Conservation (phyloP, 2,329 filamentous ascomycete species). For the Blastomyces emzantsi region DNA sequence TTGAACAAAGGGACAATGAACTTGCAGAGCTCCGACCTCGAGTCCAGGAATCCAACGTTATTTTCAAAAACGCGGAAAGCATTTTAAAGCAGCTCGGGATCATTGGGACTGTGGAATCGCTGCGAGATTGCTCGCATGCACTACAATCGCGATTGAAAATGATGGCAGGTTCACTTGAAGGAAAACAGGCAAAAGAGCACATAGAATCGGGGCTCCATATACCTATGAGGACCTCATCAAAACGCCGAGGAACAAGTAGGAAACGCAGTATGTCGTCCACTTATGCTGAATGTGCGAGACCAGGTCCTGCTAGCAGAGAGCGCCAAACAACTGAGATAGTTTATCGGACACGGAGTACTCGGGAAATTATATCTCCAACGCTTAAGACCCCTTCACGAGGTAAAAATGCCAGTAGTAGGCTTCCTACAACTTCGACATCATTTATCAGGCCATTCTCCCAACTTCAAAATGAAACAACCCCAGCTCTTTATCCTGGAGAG, state of each 20-base stretch:
- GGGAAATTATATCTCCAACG: conserved; percentile 10
- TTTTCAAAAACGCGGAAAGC: conserved; percentile 16
- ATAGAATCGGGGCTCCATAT: not conserved
- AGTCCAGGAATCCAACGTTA: not conserved
- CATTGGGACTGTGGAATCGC: conserved; percentile 15
- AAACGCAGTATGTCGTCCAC: conserved; percentile 7
- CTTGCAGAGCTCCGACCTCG: not conserved
- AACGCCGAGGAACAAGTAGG: conserved; percentile 1
- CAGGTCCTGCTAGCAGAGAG: conserved; percentile 7
- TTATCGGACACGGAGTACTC: conserved; percentile 14
- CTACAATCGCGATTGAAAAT: conserved; percentile 18
- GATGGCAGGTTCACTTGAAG: not conserved
- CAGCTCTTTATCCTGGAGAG: conserved; percentile 10
- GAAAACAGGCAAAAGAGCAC: not conserved
- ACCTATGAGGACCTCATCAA: not conserved
- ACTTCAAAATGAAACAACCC: conserved; percentile 19
- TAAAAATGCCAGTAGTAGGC: not conserved
- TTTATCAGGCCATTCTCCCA: conserved; percentile 29
- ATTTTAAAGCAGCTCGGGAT: conserved; percentile 17
- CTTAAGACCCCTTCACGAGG: conserved; percentile 1
- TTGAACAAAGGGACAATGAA: conserved; percentile 4
- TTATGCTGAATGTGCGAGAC: conserved; percentile 3
- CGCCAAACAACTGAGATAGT: conserved; percentile 13
- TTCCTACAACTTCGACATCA: not conserved
- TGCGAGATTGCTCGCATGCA: conserved; percentile 18